Conservation (phyloP, 352 stramenopile genomes). For the Aphanomyces astaci region DNA sequence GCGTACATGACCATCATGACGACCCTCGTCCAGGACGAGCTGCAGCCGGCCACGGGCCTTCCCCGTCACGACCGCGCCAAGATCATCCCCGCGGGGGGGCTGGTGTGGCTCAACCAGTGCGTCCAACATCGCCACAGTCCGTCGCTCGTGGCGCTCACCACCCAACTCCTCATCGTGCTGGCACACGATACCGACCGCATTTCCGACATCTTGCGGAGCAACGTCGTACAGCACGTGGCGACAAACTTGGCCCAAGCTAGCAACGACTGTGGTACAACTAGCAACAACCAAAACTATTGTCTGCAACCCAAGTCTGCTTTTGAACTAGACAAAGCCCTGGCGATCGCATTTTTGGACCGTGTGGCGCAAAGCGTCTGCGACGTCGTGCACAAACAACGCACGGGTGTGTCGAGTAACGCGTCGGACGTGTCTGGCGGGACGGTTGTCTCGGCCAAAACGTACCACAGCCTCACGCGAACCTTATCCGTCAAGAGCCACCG, state of each 20-base stretch:
- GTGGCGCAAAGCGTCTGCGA: not conserved
- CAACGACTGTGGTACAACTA: not conserved
- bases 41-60: conserved; percentile 29
- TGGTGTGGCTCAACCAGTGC: conserved; percentile 44
- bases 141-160: conserved; percentile 28
- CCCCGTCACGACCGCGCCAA: conserved; percentile 39
- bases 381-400: not conserved
- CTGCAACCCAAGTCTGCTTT: too few relatives aligned
- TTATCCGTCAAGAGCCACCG: not conserved
- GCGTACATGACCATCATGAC: conserved; percentile 59
- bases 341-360: not conserved
- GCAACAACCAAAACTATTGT: too few relatives aligned
- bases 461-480: not conserved
- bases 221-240: conserved; percentile 7
- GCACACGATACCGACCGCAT: conserved; percentile 37
- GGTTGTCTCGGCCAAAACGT: not conserved
- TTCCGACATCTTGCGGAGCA: conserved; percentile 37
- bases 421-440: not conserved
- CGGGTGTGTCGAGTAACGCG: not conserved
- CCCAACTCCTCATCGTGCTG: conserved; percentile 35
- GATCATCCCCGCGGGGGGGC: conserved; percentile 41
- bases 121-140: not conserved
- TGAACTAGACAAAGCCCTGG: not conserved
- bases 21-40: conserved; percentile 35
- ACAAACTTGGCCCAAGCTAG: not conserved